A percentile compares a stretch with the other conserved stretches of the same genome.
These are phyloP conservation scores for Neurospora sp. DNA, from an alignment of 495 filamentous ascomycete genomes.

Conservation along the genomic window DNA sequence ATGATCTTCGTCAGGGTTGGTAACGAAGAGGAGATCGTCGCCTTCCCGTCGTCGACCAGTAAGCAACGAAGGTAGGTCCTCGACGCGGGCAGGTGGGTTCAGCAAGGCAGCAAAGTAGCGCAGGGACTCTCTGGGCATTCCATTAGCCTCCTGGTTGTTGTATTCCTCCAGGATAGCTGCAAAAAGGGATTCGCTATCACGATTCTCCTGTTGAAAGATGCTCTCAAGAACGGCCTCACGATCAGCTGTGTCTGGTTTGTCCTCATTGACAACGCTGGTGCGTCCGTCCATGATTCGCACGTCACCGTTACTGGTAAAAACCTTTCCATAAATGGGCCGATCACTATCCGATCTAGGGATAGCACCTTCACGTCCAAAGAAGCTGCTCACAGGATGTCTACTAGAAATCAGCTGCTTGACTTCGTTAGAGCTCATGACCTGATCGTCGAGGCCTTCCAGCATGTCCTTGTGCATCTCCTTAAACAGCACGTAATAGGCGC, in stretches of 20 bases:
- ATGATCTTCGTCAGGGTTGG: constrained; percentile 13
- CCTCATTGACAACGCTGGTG: constrained; percentile 27
- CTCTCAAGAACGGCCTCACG: constrained; percentile 32
- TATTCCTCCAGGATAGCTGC: constrained; percentile 7
- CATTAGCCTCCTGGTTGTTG: not conserved
- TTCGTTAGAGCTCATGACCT: constrained; percentile 58
- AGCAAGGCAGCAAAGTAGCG: constrained; percentile 32
- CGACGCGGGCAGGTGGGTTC: constrained; percentile 28
- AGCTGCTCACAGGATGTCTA: constrained; percentile 67
- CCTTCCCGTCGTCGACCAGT: constrained; percentile 22
- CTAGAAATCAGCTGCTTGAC: constrained; percentile 63
- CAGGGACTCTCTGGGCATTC: constrained; percentile 5
- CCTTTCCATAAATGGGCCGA: constrained; percentile 55
- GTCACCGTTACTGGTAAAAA: constrained; percentile 46
- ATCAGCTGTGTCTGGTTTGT: constrained; percentile 28
- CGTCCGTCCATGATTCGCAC: constrained; percentile 46
- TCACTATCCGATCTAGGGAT: constrained; percentile 50
- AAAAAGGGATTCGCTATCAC: constrained; percentile 24
- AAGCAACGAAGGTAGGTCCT: constrained; percentile 26
- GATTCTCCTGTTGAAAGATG: constrained; percentile 23
- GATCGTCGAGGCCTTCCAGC: constrained; percentile 70
- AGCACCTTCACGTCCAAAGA: constrained; percentile 50
- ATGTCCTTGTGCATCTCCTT: constrained; percentile 78
- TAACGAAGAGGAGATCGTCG: constrained; percentile 19
- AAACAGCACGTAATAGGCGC: constrained; percentile 78